Evolutionary conservation across 139 green algal genomes (phyloP).

Genomic region (Tetradesmus lagerheimii): DNA sequence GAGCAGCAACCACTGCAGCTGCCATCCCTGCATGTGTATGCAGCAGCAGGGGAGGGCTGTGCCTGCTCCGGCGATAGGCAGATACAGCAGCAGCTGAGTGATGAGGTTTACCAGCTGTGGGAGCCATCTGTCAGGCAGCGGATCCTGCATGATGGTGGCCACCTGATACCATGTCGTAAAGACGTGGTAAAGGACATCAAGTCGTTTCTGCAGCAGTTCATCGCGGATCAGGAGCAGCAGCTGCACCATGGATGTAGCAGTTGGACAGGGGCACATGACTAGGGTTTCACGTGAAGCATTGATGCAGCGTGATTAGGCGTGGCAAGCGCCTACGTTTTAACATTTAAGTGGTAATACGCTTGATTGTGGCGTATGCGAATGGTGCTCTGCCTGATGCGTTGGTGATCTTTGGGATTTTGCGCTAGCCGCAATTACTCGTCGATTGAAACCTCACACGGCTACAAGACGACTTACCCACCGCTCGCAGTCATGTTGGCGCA

Average conservation of each 20-base stretch:
- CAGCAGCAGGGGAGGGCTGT: not conserved
- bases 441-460: no score
- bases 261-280: not conserved
- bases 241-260: not conserved
- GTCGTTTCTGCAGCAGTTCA: slow-evolving; percentile 12
- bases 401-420: no score
- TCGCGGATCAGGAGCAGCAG: not conserved
- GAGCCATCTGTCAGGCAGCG: not conserved
- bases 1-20: slow-evolving; percentile 15
- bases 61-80: not conserved
- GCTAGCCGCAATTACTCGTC: no score
- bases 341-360: no score
- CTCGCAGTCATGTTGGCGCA: no score
- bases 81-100: slow-evolving; percentile 8
- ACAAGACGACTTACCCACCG: no score
- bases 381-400: no score
- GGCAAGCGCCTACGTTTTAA: no score
- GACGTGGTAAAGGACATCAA: not conserved
- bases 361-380: no score
- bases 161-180: slow-evolving; percentile 4
- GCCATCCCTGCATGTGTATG: slow-evolving; percentile 63
- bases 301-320: no score
- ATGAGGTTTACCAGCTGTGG: not conserved
- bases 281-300: not conserved
- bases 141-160: not conserved